Conservation (phyloP, 228 moss, liverwort and hornwort species). For the Sphagnum fallax region DNA sequence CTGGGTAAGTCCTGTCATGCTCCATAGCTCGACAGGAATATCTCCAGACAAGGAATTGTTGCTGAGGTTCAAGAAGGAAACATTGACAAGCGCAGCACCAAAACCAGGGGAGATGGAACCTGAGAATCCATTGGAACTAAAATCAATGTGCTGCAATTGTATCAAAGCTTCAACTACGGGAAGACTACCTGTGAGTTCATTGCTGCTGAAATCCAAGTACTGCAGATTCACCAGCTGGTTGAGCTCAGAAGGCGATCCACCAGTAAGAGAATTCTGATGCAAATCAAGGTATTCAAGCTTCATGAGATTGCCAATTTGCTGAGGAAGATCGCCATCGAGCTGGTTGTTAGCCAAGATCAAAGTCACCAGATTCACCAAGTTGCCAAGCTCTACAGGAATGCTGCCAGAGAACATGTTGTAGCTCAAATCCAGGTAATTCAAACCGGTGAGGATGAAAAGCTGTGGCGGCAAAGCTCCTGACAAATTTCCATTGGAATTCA, state of each 20-base stretch:
- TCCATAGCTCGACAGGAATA: conserved; percentile 40
- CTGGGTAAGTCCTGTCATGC: conserved; percentile 24
- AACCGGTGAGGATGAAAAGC: conserved; percentile 13
- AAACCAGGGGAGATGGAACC: conserved; percentile 32
- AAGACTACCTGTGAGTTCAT: conserved; percentile 26
- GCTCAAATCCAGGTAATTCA: conserved; percentile 36
- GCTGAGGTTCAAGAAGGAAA: conserved; percentile 37
- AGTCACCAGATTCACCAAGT: conserved; percentile 19
- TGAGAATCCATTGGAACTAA: conserved; percentile 26
- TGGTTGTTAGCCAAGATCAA: conserved; percentile 40
- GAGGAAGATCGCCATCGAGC: conserved; percentile 39
- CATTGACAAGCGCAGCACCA: conserved; percentile 14
- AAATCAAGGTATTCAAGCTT: conserved; percentile 39
- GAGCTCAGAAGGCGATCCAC: conserved; percentile 34
- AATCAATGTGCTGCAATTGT: conserved; percentile 15
- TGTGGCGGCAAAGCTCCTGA: conserved; percentile 28
- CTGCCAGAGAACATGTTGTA: conserved; percentile 20
- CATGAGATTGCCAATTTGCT: conserved; percentile 18
- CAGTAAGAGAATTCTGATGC: conserved; percentile 34
- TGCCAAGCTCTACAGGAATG: conserved; percentile 32
- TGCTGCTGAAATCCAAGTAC: conserved; percentile 29
- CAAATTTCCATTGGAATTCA: conserved; percentile 25
- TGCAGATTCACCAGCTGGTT: conserved; percentile 27
- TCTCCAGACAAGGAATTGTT: conserved; percentile 37
- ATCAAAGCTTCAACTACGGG: conserved; percentile 31